phyloP scores from a whole-genome alignment of 2,329 filamentous ascomycete genomes.

The Pestalotiopsis sp. region DNA sequence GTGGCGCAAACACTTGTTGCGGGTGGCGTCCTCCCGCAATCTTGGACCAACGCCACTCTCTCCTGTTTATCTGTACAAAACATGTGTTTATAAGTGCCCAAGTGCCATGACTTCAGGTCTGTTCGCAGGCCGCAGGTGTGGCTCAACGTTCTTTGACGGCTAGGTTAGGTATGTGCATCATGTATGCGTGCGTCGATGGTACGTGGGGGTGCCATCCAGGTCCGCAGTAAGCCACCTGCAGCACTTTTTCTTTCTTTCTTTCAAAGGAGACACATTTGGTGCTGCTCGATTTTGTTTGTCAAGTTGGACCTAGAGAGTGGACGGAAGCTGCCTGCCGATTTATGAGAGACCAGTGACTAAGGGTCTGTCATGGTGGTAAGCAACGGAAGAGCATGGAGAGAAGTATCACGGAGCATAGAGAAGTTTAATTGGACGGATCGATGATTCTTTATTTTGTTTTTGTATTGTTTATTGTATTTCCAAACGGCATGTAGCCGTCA shows the following conservation, averaged over 20 bases:
- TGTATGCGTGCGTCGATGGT: neutral
- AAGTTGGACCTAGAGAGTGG: neutral
- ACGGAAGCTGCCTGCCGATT: neutral
- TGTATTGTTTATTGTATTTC: conserved; percentile 4
- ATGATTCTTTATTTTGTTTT: conserved; percentile 6
- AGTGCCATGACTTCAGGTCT: neutral
- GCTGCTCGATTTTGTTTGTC: neutral
- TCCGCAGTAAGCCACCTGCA: no score
- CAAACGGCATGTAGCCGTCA: conserved; percentile 7
- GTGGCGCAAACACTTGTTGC: no score
- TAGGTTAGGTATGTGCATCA: neutral
- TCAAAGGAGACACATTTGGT: neutral
- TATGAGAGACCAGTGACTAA: neutral
- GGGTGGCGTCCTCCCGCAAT: no score
- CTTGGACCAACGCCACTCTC: neutral
- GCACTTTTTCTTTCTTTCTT: no score
- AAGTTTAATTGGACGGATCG: neutral
- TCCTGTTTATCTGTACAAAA: neutral
- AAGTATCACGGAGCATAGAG: neutral
- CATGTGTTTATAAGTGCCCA: neutral
- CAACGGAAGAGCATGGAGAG: neutral
- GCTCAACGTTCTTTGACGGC: neutral
- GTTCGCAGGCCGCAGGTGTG: neutral
- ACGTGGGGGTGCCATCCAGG: no score
- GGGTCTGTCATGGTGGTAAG: neutral